A percentile compares a stretch with the other conserved stretches of the same genome.
Conservation (phyloP, 176 grass and related monocot species). For the Aechmea fasciata region DNA sequence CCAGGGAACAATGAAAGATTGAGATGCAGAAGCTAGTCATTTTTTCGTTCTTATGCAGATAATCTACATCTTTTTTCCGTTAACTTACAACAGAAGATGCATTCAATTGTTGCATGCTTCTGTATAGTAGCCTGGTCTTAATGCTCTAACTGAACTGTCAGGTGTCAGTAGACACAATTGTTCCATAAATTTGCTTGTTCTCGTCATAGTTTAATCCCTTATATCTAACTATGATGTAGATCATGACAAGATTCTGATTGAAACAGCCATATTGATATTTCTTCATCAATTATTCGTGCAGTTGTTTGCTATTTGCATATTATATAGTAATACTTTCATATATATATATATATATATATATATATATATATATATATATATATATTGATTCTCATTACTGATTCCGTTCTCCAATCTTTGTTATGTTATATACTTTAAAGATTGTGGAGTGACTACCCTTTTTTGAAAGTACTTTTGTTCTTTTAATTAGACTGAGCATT, state of each 20-base stretch:
- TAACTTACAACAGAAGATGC: too few relatives aligned
- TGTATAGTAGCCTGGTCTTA: too few relatives aligned
- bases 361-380: conserved; percentile 9
- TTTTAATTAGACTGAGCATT: conserved; percentile 36
- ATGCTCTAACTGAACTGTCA: too few relatives aligned
- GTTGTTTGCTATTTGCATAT: not conserved
- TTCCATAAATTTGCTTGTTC: too few relatives aligned
- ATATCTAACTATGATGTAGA: too few relatives aligned
- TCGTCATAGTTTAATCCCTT: too few relatives aligned
- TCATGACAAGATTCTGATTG: too few relatives aligned
- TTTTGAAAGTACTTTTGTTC: not conserved
- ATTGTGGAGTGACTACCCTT: not conserved
- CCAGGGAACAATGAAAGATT: not conserved
- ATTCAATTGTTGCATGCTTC: too few relatives aligned
- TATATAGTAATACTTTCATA: not conserved
- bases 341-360: conserved; percentile 9
- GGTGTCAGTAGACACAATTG: too few relatives aligned
- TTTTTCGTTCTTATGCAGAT: not conserved
- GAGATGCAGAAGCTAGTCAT: not conserved
- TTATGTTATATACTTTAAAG: not conserved
- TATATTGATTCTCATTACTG: not conserved
- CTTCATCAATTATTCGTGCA: not conserved
- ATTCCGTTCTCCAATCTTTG: not conserved
- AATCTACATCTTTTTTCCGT: too few relatives aligned
- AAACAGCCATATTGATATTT: too few relatives aligned